Evolutionary conservation across 1,139 yeast species (phyloP), one percentile per base, ranked within the genome.

Genomic region (Candida sanyaensis): DNA sequence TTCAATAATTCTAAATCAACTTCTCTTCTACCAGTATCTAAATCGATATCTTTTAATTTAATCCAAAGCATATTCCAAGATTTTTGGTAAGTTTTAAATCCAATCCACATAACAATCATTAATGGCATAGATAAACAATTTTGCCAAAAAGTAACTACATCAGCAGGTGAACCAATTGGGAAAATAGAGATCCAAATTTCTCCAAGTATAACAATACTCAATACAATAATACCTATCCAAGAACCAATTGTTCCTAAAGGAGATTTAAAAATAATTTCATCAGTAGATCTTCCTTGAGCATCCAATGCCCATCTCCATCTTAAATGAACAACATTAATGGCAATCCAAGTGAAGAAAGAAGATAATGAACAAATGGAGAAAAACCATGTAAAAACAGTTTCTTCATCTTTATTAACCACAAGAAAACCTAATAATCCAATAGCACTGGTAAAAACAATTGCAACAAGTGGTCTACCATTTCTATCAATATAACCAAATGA

Each of bases 391-490:
- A 84, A 84, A 2, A 84, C 77, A 2, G 67, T 63, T 10, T 60
- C 65, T 56, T 83, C 75, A 41, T 81, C 73, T 30, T 71, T 65
- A 47, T 73, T 66, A 4, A 77, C 73, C 17, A 83, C 84, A 49
- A 85, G 73, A 68, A 84, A 86, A 48, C 88, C 84, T 46, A 86
- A 68, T 47, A 79, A 67, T 0, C 90, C 92, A 53, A 86, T 71
- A 1, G 72, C 54, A 44, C 78, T 69, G 42, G 84, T 78, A 48
- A 80, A 64, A 47, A 68, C 47, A 49, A 81, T 74, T 13, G 86
- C 79, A 38, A 75, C 72, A 57, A 81, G 60, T 36, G 87, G 88
- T 59, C 87, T 66, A 21, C 87, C 88, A 41, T 68, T 68, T 48
- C 74, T 68, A 62, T 83, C 87, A 48, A 82, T 73, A 63, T 77